Conservation (phyloP, 176 grass and related monocot species). For the Rhynchospora tenuis region DNA sequence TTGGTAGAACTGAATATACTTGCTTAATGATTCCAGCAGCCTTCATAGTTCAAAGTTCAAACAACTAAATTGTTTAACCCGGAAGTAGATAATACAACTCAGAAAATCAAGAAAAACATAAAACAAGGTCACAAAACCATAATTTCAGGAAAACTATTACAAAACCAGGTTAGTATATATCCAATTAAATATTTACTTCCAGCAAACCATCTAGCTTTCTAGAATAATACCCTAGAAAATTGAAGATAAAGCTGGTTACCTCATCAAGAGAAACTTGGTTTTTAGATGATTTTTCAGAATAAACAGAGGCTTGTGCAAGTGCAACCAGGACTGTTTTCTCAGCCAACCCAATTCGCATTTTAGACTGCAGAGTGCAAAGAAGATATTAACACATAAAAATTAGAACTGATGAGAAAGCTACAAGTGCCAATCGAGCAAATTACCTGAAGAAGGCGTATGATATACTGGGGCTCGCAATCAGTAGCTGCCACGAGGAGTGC, state of each 20-base stretch:
- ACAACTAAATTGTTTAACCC: slow-evolving; percentile 20
- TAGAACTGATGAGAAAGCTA: neutral
- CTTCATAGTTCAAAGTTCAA: slow-evolving; percentile 47
- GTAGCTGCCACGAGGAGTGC: slow-evolving; percentile 92
- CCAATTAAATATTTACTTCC: neutral
- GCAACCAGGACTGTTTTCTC: slow-evolving; percentile 97
- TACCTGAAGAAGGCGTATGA: slow-evolving; percentile 92
- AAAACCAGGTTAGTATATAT: neutral
- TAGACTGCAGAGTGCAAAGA: slow-evolving; percentile 59
- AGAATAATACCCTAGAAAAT: neutral
- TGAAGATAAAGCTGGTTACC: slow-evolving; percentile 34
- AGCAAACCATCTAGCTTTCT: neutral
- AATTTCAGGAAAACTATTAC: neutral
- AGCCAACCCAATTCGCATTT: slow-evolving; percentile 97
- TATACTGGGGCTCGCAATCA: slow-evolving; percentile 96
- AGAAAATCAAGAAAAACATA: neutral
- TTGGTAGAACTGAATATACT: slow-evolving; percentile 90
- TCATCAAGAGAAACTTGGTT: slow-evolving; percentile 75
- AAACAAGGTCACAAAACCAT: neutral
- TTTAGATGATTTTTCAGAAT: slow-evolving; percentile 47
- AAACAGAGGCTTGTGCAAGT: slow-evolving; percentile 78
- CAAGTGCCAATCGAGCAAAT: slow-evolving; percentile 17
- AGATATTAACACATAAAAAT: neutral
- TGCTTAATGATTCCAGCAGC: slow-evolving; percentile 90
- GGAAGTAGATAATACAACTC: neutral